Conservation (phyloP, 495 filamentous ascomycete species). For the Daldinia grandis region DNA sequence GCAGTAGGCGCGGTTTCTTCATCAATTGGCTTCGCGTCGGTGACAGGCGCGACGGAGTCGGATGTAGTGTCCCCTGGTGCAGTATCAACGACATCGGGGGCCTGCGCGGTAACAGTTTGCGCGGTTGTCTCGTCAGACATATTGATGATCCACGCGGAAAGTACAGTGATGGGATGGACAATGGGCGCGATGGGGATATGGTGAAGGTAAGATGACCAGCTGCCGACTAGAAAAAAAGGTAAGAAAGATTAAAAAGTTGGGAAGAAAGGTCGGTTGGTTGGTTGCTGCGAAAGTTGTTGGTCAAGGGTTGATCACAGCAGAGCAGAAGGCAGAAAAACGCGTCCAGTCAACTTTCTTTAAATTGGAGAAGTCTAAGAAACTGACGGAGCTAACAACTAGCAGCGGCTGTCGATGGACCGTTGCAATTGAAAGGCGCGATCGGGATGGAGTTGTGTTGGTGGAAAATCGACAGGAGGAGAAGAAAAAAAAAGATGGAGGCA, state of each 20-base stretch:
- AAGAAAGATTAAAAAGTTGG: constrained; percentile 7
- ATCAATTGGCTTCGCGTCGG: constrained; percentile 39
- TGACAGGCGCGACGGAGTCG: constrained; percentile 40
- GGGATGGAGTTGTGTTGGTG: constrained; percentile 15
- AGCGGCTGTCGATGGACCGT: constrained; percentile 24
- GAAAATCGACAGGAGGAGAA: constrained; percentile 7
- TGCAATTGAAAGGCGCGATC: constrained; percentile 38
- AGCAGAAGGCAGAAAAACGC: constrained; percentile 42
- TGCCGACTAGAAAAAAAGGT: constrained; percentile 4
- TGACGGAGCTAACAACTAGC: constrained; percentile 35
- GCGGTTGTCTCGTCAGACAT: constrained; percentile 47
- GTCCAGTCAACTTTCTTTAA: constrained; percentile 40
- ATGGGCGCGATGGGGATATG: constrained; percentile 28
- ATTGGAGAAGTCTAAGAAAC: constrained; percentile 38
- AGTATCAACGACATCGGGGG: constrained; percentile 18
- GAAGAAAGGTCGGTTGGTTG: constrained; percentile 17
- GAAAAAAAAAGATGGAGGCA: constrained; percentile 23
- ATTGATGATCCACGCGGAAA: constrained; percentile 13
- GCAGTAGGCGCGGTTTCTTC: constrained; percentile 23
- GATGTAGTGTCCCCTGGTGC: constrained; percentile 18
- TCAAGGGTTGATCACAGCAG: constrained; percentile 23
- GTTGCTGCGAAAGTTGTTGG: constrained; percentile 43
- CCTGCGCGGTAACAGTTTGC: constrained; percentile 42
- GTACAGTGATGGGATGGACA: constrained; percentile 4
- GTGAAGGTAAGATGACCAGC: constrained; percentile 13